Percentiles rank a stretch among this genome's conserved stretches.
Conservation (phyloP, 352 stramenopile genomes). For the Globisporangium parvum region DNA sequence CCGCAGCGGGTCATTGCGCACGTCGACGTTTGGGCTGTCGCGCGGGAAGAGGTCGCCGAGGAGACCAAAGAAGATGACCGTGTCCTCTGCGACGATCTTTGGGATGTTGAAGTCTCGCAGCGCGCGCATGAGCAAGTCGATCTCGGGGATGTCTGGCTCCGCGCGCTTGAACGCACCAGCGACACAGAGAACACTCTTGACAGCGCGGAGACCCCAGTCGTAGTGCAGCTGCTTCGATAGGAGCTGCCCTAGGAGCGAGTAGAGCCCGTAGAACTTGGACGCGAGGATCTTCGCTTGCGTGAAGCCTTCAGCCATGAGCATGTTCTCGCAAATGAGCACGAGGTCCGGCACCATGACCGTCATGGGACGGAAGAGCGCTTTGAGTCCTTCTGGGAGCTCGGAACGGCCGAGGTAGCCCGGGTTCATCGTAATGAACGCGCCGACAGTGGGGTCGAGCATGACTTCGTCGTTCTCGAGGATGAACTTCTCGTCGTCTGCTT, state of each 20-base stretch:
- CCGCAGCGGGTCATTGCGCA: conserved; percentile 87
- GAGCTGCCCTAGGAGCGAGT: conserved; percentile 90
- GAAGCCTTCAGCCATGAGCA: conserved; percentile 96
- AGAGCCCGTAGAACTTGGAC: conserved; percentile 95
- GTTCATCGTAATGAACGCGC: conserved; percentile 97
- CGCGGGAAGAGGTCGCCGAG: conserved; percentile 93
- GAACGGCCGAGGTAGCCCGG: conserved; percentile 93
- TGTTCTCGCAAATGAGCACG: conserved; percentile 96
- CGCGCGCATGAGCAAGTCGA: conserved; percentile 93
- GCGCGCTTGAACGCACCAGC: conserved; percentile 93
- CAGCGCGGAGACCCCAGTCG: conserved; percentile 92
- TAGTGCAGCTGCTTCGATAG: conserved; percentile 95
- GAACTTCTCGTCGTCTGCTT: conserved; percentile 90
- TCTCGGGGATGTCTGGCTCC: conserved; percentile 90
- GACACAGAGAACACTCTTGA: conserved; percentile 94
- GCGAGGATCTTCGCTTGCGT: conserved; percentile 92
- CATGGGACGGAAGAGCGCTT: conserved; percentile 94
- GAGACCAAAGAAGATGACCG: conserved; percentile 94
- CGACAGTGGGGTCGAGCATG: conserved; percentile 88
- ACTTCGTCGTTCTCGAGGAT: conserved; percentile 94
- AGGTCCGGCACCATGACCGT: conserved; percentile 96
- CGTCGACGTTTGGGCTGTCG: conserved; percentile 77
- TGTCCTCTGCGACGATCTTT: conserved; percentile 95
- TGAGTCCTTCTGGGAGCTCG: conserved; percentile 93
- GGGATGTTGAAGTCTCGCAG: conserved; percentile 96